phyloP scores from a whole-genome alignment of 352 stramenopile genomes.

The Thraustochytrium sp. region DNA sequence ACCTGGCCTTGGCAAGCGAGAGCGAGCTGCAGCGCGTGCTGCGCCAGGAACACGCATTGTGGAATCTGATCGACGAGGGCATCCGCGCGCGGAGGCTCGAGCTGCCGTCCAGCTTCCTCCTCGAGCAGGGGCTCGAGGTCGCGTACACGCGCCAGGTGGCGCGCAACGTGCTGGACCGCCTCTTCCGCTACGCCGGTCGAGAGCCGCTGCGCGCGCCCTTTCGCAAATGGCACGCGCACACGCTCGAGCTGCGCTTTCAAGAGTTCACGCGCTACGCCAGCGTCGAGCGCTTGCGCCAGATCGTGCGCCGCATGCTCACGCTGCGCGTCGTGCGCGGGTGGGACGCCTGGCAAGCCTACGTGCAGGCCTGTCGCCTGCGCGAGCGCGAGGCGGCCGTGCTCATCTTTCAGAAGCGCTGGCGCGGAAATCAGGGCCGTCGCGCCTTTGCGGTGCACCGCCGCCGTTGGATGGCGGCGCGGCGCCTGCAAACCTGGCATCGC shows the following conservation, averaged over 20 bases:
- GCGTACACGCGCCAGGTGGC: slow-evolving; percentile 30
- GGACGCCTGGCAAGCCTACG: not conserved
- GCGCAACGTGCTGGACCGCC: not conserved
- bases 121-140: slow-evolving; percentile 27
- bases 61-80: not conserved
- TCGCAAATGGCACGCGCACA: slow-evolving; percentile 31
- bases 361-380: not conserved
- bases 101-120: slow-evolving; percentile 9
- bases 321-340: not conserved
- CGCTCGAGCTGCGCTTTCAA: slow-evolving; percentile 1
- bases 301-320: slow-evolving; percentile 4
- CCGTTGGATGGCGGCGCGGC: not conserved
- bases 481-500: not conserved
- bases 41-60: slow-evolving; percentile 1
- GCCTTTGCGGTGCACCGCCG: not conserved
- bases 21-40: not conserved
- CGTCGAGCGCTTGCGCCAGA: not conserved
- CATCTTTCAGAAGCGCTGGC: not conserved
- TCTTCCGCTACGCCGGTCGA: slow-evolving; percentile 23
- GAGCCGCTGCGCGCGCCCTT: slow-evolving; percentile 22
- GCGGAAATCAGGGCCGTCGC: not conserved
- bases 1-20: not conserved
- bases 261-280: slow-evolving; percentile 13
- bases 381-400: not conserved
- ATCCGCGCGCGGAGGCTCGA: not conserved